A percentile compares a stretch with the other conserved stretches of the same genome.
phyloP scores from a whole-genome alignment of 1,284 basidiomycete species.

The Salmacisia buchloeana region DNA sequence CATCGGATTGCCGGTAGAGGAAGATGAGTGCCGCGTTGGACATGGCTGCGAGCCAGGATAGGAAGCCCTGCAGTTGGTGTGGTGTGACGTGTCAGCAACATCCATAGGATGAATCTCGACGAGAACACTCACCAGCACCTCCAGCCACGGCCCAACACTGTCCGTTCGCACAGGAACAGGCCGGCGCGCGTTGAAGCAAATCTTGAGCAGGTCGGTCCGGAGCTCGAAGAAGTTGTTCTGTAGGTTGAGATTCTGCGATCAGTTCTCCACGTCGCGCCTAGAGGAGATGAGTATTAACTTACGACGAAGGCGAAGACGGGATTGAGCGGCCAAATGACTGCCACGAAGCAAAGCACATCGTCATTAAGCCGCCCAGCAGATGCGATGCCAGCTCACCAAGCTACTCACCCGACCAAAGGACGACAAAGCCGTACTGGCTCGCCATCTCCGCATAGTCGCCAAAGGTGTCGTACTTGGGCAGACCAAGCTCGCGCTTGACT shows the following conservation, averaged over 20 bases:
- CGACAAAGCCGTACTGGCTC: slow-evolving; percentile 62
- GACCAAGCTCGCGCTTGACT: slow-evolving; percentile 68
- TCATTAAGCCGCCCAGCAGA: neutral
- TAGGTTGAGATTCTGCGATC: neutral
- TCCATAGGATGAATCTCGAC: neutral
- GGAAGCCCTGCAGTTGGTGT: slow-evolving; percentile 17
- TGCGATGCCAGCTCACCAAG: neutral
- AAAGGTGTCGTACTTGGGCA: slow-evolving; percentile 66
- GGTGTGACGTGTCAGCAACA: too few species aligned
- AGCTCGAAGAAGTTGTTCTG: slow-evolving; percentile 83
- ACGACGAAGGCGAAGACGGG: slow-evolving; percentile 51
- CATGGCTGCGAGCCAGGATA: slow-evolving; percentile 36
- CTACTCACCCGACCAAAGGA: slow-evolving; percentile 11
- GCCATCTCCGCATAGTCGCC: slow-evolving; percentile 92
- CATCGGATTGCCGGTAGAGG: slow-evolving; percentile 31
- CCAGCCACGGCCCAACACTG: slow-evolving; percentile 89
- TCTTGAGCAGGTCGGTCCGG: slow-evolving; percentile 90
- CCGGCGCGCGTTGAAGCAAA: slow-evolving; percentile 74
- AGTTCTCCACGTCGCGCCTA: too few species aligned
- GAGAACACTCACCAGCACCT: slow-evolving; percentile 60
- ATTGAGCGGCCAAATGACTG: slow-evolving; percentile 87
- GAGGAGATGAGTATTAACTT: neutral
- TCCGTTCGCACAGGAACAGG: slow-evolving; percentile 81
- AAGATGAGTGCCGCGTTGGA: slow-evolving; percentile 39
- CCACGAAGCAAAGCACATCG: slow-evolving; percentile 52